Evolutionary conservation across 176 grass and related monocot species (phyloP), one percentile per base, ranked within the genome.

Genomic region (Carex myosuroides): DNA sequence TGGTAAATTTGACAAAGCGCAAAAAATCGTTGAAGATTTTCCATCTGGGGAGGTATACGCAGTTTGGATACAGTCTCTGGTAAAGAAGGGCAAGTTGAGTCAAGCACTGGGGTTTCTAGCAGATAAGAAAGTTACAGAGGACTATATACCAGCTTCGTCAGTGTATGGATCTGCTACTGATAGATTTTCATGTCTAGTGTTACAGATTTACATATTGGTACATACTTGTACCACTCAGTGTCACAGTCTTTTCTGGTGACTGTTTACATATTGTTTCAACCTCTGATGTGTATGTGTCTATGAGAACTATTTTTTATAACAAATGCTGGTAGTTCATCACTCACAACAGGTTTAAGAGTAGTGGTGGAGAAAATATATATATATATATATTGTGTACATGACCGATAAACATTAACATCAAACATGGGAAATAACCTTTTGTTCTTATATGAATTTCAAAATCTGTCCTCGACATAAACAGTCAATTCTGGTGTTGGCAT

Each of bases 41-140:
- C 71, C 92, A 0, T 95, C 88, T 4, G 79, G 76, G 11, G 91
- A 92, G 46, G 86, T 91, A 32, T 98, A 98, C 18, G 79, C 80
- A 9, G 84, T 84, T 6, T 98, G 92, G 92, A 79, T 95, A 62
- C 82, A 85, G 13, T 81, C 75, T 37, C 91, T 95, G 77, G 50
- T 86, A 26, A 44, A 75, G n/a, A 81, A 84, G 10, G 89, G 92
- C 21, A 87, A n/a, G 68, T 84, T 98, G 2, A 88, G 90, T 64
- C 65, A 83, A 52, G 92, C 91, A 3, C 55, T 95, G 55, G 56
- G 86, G 63, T 98, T 98, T 81, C 86, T 98, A 26, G 82, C 81
- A 11, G 86, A 89, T 33, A 98, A 98, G 88, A 95, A 92, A 81
- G 82, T 67, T 18, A 54, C 80, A 9, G 96, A 98, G 71, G 93